These are phyloP conservation scores for Conoideocrella luteorostrata DNA, from an alignment of 2,329 filamentous ascomycete species.

Conservation along the genomic window DNA sequence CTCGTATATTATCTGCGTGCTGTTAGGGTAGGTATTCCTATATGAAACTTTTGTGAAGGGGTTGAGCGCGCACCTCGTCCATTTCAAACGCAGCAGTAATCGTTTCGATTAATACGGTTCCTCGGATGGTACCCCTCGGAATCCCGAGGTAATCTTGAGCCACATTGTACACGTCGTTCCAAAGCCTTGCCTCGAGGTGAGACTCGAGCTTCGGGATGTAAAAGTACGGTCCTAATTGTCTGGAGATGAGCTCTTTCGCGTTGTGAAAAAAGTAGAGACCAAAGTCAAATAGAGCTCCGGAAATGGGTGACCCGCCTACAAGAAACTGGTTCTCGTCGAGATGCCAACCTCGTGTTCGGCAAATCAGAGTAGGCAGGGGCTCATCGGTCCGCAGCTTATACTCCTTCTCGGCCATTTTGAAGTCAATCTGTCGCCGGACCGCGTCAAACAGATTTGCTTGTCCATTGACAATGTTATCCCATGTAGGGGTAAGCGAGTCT, in stretches of 20 bases:
- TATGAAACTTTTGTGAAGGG: too few relatives aligned
- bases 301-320: constrained; percentile 90
- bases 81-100: constrained; percentile 98
- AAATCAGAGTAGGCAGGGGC: constrained; percentile 79
- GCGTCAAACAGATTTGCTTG: constrained; percentile 97
- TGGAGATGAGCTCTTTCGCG: constrained; percentile 76
- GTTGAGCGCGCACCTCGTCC: too few relatives aligned
- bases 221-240: constrained; percentile 89
- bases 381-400: constrained; percentile 96
- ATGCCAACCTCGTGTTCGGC: constrained; percentile 94
- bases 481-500: constrained; percentile 94
- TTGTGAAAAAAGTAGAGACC: constrained; percentile 99
- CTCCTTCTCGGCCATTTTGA: constrained; percentile 90
- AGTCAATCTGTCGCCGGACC: constrained; percentile 88
- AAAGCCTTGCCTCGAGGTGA: constrained; percentile 91
- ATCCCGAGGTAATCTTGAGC: constrained; percentile 90
- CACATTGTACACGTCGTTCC: constrained; percentile 98
- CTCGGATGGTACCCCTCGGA: constrained; percentile 84
- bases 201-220: constrained; percentile 98
- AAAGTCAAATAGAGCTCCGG: constrained; percentile 90
- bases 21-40: too few relatives aligned
- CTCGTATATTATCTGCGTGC: constrained; percentile 99
- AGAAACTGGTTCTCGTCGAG: constrained; percentile 97
- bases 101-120: constrained; percentile 94
- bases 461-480: constrained; percentile 99